Conservation (phyloP, 164 flowering plant species). For the Chimonanthus salicifolius region DNA sequence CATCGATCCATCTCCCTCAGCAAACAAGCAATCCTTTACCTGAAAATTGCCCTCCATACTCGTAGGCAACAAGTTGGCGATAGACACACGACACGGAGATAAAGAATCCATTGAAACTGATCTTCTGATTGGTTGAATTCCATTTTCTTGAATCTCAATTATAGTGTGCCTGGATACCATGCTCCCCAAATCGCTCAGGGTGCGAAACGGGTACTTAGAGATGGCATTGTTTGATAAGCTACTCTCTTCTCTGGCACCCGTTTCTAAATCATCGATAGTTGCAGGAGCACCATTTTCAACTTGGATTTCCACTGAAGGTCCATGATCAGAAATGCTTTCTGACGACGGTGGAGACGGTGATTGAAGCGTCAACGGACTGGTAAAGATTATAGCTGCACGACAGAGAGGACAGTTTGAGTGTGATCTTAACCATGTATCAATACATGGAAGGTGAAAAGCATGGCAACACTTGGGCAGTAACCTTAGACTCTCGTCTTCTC, state of each 20-base stretch:
- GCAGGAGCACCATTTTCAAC: slow-evolving; percentile 13
- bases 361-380: slow-evolving; percentile 14
- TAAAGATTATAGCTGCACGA: slow-evolving; percentile 42
- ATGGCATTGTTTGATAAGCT: neutral
- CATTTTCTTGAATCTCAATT: slow-evolving; percentile 36
- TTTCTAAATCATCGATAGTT: slow-evolving; percentile 12
- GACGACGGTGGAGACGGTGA: slow-evolving; percentile 17
- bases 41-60: slow-evolving; percentile 3
- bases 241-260: slow-evolving; percentile 14
- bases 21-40: slow-evolving; percentile 2
- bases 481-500: slow-evolving; percentile 60
- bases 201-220: slow-evolving; percentile 25
- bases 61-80: neutral
- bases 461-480: slow-evolving; percentile 80
- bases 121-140: slow-evolving; percentile 6
- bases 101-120: slow-evolving; percentile 12
- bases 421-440: slow-evolving; percentile 79
- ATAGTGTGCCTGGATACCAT: slow-evolving; percentile 18
- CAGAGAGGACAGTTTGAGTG: slow-evolving; percentile 86
- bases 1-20: slow-evolving; percentile 19
- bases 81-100: neutral
- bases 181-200: slow-evolving; percentile 28
- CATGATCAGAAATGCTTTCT: slow-evolving; percentile 8
- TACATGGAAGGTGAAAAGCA: slow-evolving; percentile 73
- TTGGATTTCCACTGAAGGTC: slow-evolving; percentile 12